Evolutionary conservation across 306 rosid genomes (phyloP).

Genomic region (Clitoria ternatea): DNA sequence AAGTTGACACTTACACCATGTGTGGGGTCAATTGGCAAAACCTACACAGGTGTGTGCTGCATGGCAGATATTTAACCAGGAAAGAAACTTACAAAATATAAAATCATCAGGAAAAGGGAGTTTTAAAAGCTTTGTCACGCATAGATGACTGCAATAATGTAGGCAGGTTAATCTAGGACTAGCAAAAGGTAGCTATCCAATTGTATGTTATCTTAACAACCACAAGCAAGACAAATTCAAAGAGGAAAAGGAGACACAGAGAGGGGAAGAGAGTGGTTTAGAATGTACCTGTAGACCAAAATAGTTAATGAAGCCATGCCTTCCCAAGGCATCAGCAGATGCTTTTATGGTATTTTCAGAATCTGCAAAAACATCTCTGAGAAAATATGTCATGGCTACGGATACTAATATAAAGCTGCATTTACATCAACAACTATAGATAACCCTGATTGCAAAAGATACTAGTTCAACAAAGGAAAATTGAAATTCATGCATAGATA

Average conservation of each 20-base stretch:
- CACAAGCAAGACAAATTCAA: neutral
- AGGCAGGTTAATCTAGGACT: neutral
- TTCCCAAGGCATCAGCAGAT: conserved; percentile 78
- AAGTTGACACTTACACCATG: neutral
- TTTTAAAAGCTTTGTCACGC: neutral
- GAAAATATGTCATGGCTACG: conserved; percentile 31
- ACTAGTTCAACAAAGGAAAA: conserved; percentile 7
- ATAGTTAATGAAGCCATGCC: conserved; percentile 85
- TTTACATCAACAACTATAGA: conserved; percentile 1
- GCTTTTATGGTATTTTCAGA: conserved; percentile 79
- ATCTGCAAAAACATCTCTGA: conserved; percentile 94
- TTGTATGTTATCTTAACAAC: conserved; percentile 4
- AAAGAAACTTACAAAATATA: neutral
- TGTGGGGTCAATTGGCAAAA: neutral
- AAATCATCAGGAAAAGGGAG: neutral
- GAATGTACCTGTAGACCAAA: conserved; percentile 88
- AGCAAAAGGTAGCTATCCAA: neutral
- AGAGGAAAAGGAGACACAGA: neutral
- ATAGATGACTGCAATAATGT: neutral
- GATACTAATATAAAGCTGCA: conserved; percentile 15
- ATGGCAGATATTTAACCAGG: neutral
- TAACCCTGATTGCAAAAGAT: neutral
- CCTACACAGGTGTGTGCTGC: neutral
- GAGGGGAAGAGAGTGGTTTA: conserved; percentile 12
- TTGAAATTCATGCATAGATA: conserved; percentile 17